These are phyloP conservation scores for Exophiala phaeomuriformis DNA, from an alignment of 2,329 filamentous ascomycete species.

Conservation along the genomic window DNA sequence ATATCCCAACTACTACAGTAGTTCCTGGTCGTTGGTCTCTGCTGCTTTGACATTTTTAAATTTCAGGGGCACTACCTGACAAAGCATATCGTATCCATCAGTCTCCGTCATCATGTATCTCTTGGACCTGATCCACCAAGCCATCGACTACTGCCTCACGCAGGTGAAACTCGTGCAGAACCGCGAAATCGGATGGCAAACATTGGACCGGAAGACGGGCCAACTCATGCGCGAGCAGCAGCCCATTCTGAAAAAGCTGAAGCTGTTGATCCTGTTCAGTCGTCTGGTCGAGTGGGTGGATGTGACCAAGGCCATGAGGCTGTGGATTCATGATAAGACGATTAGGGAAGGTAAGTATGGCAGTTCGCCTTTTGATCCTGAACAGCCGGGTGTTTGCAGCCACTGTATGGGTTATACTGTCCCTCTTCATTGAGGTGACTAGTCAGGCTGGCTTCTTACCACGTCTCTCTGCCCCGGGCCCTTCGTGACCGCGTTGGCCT, in stretches of 20 bases:
- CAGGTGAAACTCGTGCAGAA: conserved; percentile 27
- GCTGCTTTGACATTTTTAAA: no score
- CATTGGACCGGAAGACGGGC: conserved; percentile 32
- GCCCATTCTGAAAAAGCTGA: conserved; percentile 37
- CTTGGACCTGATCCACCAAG: neutral
- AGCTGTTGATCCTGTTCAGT: conserved; percentile 39
- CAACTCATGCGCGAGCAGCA: conserved; percentile 36
- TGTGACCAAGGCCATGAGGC: conserved; percentile 33
- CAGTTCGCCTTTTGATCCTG: neutral
- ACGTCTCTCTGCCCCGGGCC: no score
- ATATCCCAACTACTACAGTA: no score
- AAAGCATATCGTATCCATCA: no score
- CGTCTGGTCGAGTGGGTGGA: conserved; percentile 38
- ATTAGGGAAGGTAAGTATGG: conserved; percentile 28
- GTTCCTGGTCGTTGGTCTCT: no score
- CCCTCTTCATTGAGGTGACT: no score
- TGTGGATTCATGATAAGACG: conserved; percentile 35
- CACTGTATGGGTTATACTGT: no score
- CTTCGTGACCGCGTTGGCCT: no score
- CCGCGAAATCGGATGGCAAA: conserved; percentile 31
- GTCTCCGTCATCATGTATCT: neutral
- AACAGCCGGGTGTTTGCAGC: no score
- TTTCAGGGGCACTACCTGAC: no score
- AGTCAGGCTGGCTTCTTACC: no score
- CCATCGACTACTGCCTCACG: neutral